These are phyloP conservation scores for Centrapalus pauciflorus DNA, from an alignment of 129 eudicot species.

Conservation along the genomic window DNA sequence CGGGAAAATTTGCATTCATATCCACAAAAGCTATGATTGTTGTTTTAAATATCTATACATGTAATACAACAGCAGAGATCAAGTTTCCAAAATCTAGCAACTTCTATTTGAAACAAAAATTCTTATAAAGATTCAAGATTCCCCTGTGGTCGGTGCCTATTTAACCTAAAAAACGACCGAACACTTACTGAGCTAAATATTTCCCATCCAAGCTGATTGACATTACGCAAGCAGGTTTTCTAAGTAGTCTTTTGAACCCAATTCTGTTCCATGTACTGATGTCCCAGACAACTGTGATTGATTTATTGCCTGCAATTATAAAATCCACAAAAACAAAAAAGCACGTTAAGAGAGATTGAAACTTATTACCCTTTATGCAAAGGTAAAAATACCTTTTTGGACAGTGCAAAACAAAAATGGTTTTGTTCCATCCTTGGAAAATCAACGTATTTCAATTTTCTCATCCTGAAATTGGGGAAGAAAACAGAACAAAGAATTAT, in stretches of 20 bases:
- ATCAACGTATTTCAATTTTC: constrained; percentile 79
- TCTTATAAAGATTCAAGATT: neutral
- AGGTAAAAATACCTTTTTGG: constrained; percentile 58
- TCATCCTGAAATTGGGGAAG: constrained; percentile 58
- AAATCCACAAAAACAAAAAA: constrained; percentile 1
- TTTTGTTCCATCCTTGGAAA: constrained; percentile 91
- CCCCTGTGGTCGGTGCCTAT: neutral
- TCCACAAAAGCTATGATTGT: too few relatives aligned
- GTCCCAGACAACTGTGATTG: constrained; percentile 83
- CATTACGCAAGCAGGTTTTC: constrained; percentile 85
- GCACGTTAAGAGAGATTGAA: neutral
- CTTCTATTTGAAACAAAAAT: neutral
- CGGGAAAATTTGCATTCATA: too few relatives aligned
- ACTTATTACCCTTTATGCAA: neutral
- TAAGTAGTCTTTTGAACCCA: constrained; percentile 70
- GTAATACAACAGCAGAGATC: neutral
- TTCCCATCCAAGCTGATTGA: constrained; percentile 87
- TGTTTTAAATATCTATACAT: neutral
- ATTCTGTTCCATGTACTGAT: constrained; percentile 85
- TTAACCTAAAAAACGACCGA: neutral
- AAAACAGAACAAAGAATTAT: constrained; percentile 8
- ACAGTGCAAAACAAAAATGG: constrained; percentile 88
- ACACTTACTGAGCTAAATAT: constrained; percentile 90
- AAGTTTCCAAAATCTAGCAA: neutral
- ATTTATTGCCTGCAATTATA: constrained; percentile 40